Evolutionary conservation across 306 rosid species (phyloP).

Genomic region (Styphnolobium japonicum): DNA sequence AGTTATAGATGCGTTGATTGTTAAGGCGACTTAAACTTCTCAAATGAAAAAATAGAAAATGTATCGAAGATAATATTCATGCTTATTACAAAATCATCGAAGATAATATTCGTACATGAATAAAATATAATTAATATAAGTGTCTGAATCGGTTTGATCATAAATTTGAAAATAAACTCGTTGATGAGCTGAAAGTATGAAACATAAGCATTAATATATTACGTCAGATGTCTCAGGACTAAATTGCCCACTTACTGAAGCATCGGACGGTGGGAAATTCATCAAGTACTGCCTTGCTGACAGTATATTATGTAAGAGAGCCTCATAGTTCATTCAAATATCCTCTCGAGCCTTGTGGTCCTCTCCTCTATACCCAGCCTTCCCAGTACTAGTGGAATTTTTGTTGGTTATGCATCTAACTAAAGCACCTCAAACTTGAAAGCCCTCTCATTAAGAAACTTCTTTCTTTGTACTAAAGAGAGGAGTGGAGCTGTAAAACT

Average conservation of each 20-base stretch:
- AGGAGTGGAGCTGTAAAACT: neutral
- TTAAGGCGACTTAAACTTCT: too few species aligned
- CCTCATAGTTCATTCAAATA: constrained; percentile 15
- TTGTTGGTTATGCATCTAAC: constrained; percentile 26
- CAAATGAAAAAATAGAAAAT: too few species aligned
- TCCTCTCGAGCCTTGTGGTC: constrained; percentile 20
- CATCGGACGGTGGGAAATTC: constrained; percentile 33
- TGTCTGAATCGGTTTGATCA: too few species aligned
- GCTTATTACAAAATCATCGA: too few species aligned
- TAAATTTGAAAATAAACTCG: too few species aligned
- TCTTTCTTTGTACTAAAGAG: neutral
- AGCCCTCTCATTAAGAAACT: constrained; percentile 7
- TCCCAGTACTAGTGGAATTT: constrained; percentile 18
- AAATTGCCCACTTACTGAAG: constrained; percentile 5
- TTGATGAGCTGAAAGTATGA: too few species aligned
- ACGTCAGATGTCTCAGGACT: too few species aligned
- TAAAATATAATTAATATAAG: too few species aligned
- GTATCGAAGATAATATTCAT: too few species aligned
- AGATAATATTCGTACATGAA: too few species aligned
- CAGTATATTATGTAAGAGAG: neutral
- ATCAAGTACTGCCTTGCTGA: neutral
- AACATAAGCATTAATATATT: too few species aligned
- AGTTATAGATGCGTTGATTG: too few species aligned
- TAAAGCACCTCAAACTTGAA: constrained; percentile 26
- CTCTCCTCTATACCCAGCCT: constrained; percentile 7